These are phyloP conservation scores for Lophium mytilinum DNA, from an alignment of 495 filamentous ascomycete genomes.

Conservation along the genomic window DNA sequence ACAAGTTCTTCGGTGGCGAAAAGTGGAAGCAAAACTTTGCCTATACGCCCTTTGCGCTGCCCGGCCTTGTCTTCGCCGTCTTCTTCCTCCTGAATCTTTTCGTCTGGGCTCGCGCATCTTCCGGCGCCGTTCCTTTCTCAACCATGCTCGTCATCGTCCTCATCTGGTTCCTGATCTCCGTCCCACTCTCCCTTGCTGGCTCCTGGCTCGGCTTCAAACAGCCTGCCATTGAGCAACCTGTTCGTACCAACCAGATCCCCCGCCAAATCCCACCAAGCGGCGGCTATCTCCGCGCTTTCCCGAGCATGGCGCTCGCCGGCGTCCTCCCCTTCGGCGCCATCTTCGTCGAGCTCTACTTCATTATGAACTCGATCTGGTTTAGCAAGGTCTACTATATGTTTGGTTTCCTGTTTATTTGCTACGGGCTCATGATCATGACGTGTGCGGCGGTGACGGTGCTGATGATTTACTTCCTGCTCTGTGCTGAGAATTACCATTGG, in stretches of 20 bases:
- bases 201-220: conserved; percentile 87
- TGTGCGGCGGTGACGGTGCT: conserved; percentile 85
- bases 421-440: conserved; percentile 94
- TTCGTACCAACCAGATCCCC: conserved; percentile 95
- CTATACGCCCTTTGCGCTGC: conserved; percentile 77
- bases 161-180: conserved; percentile 95
- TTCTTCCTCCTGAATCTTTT: conserved; percentile 97
- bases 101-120: conserved; percentile 82
- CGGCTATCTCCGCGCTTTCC: conserved; percentile 73
- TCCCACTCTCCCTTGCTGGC: conserved; percentile 81
- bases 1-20: conserved; percentile 88
- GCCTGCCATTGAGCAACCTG: conserved; percentile 60
- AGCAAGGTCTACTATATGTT: conserved; percentile 99
- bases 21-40: conserved; percentile 89
- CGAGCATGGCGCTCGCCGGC: conserved; percentile 81
- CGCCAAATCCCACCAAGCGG: conserved; percentile 82
- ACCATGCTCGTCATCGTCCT: conserved; percentile 89
- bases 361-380: conserved; percentile 96
- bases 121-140: conserved; percentile 89
- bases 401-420: conserved; percentile 95
- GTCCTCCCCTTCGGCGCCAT: conserved; percentile 92
- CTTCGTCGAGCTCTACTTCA: conserved; percentile 96
- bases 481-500: conserved; percentile 96
- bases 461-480: conserved; percentile 90
- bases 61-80: conserved; percentile 72